Base-by-base conservation (phyloP, 2,329 filamentous ascomycete genomes). In the Aplosporella prunicola region DNA sequence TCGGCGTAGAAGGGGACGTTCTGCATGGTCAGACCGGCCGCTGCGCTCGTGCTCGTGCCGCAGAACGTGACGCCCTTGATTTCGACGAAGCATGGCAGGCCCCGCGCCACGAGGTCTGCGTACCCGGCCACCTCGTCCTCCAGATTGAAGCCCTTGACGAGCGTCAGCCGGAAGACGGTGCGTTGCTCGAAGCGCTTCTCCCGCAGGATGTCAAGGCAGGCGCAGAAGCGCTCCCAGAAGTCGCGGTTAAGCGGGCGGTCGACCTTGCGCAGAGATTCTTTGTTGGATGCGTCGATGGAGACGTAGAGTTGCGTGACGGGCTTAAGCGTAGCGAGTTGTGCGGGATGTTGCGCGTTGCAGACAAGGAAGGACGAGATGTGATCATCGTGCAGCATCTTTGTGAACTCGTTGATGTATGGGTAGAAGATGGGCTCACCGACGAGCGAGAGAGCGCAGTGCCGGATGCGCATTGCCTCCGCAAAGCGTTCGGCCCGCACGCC, bases 381-480 rank as follows among this genome's bases (percentile, higher is more conserved):
- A 57, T 93, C 83, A 9, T 61, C 66, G 63, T 96, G 89, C 46
- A 98, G 71, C 69, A 96, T 75, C 9, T 66, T 72, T 1, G 93
- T 68, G 52, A 96, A 88, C 54, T 88, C 82, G 61, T 98, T 95
- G 69, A 96, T 96, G 54, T 93, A 80, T 8, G 91, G 91, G 60
- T 96, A 96, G 66, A 96, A 96, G 50, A 95, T 95, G n/a, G 89
- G 89, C 61, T 98, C 89, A 48, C 91, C 89, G 15, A 98, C 91
- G 8, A 98, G 71, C 47, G 79, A 86, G 30, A 98, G 68, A 0
- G 91, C 91, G 58, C 89, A 98, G 62, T 98, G 89, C 1, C 86
- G 75, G 50, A 98, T 94, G 27, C 78, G 74, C 80, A 95, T 86
- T 0, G 88, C 89, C 64, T 96, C 91, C 5, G 81, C 78, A 53